phyloP scores from a whole-genome alignment of 768 basidiomycete species.

The Multifurca ochricompacta region DNA sequence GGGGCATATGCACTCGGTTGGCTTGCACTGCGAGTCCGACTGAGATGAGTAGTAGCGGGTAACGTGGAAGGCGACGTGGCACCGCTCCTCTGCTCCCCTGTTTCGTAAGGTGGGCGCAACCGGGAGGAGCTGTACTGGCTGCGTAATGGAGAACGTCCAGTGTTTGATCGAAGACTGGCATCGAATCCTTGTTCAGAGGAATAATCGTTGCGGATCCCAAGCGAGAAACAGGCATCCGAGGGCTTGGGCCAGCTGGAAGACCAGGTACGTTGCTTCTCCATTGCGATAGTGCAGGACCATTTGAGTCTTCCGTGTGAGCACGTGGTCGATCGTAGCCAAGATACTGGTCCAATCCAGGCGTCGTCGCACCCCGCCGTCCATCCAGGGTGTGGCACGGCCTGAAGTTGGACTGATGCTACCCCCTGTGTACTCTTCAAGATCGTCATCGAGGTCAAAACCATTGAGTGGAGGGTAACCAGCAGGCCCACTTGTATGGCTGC shows the following conservation, averaged over 20 bases:
- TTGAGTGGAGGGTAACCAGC: conserved; percentile 54
- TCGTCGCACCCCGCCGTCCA: conserved; percentile 36
- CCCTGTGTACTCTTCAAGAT: conserved; percentile 68
- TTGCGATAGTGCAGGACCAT: conserved; percentile 18
- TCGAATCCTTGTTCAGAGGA: conserved; percentile 13
- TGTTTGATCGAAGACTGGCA: background rate
- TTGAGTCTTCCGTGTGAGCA: conserved; percentile 20
- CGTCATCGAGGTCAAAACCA: conserved; percentile 70
- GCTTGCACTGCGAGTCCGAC: conserved; percentile 69
- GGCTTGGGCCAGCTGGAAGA: conserved; percentile 17
- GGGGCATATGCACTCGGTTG: conserved; percentile 68
- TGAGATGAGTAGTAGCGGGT: conserved; percentile 27
- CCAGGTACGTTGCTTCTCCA: conserved; percentile 19
- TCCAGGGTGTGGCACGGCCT: conserved; percentile 72
- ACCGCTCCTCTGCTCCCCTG: conserved; percentile 3
- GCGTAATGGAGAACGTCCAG: conserved; percentile 14
- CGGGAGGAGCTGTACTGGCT: conserved; percentile 17
- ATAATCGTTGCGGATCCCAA: conserved; percentile 15
- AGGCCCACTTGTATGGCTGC: conserved; percentile 36
- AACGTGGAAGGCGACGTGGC: conserved; percentile 14
- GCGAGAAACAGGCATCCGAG: conserved; percentile 3
- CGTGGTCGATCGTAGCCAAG: conserved; percentile 18
- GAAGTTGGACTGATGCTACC: conserved; percentile 39
- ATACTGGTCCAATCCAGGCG: conserved; percentile 16
- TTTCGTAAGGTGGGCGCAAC: conserved; percentile 15